Evolutionary conservation across 176 grass and related monocot species (phyloP), one percentile per base, ranked within the genome.

Genomic region (Microstegium vimineum): DNA sequence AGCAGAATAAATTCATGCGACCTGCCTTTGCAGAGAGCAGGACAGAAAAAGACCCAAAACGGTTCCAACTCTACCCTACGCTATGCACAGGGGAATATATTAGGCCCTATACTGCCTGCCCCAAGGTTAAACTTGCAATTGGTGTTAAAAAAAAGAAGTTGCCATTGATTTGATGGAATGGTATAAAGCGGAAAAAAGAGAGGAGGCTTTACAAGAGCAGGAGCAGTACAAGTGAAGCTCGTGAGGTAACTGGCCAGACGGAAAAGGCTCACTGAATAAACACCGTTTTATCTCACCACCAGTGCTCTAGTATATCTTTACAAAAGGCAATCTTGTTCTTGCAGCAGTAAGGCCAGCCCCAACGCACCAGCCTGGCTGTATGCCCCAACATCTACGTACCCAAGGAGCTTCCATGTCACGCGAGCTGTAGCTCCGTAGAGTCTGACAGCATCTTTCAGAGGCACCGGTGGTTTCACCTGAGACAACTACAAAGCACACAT

Each of bases 41-140:
- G 59, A 36, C 15, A 73, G n/a, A 90, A 77, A 82, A 86, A 66
- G 78, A 57, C 52, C 60, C 71, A 6, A 73, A 72, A 78, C 63
- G 60, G 83, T 86, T 90, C 82, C 20, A 82, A 63, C 84, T 83
- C 80, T n/a, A n/a, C n/a, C n/a, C n/a, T 83, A 87, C 6, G 18
- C 17, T 51, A 51, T 26, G 49, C 32, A 23, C 43, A 45, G 26
- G 74, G 60, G 88, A 86, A 90, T 90, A 83, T 68, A 26, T 62
- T 86, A 90, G 78, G 68, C 49, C 59, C 74, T 79, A 61, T 73
- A 73, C 34, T 46, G 66, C 61, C 73, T 25, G 56, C 61, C 66
- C 71, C 46, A 86, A 59, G 88, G 57, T 74, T 83, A 66, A 74
- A 86, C 74, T 16, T 31, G 27, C 56, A 25, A 25, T 86, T 77